These are phyloP conservation scores for Viola pubescens DNA, from an alignment of 441 rosid genomes.

Conservation along the genomic window DNA sequence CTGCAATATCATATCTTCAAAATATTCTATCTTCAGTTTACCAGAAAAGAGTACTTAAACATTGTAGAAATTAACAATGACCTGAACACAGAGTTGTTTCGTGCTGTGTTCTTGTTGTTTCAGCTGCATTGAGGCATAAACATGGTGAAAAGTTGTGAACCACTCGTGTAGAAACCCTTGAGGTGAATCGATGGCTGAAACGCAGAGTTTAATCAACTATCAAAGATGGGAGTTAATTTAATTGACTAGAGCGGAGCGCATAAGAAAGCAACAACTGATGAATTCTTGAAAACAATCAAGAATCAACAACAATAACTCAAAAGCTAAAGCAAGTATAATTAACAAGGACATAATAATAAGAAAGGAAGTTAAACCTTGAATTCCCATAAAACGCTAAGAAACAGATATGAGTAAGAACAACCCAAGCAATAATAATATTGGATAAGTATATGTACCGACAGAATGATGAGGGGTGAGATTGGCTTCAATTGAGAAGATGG, in stretches of 20 bases:
- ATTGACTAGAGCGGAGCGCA: no score
- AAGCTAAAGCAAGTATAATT: not conserved
- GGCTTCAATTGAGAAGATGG: slow-evolving; percentile 36
- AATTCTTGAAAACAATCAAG: no score
- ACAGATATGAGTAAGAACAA: not conserved
- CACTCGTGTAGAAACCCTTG: slow-evolving; percentile 44
- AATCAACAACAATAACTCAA: no score
- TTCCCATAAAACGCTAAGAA: not conserved
- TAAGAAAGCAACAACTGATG: no score
- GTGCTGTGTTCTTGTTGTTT: slow-evolving; percentile 10
- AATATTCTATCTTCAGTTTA: not conserved
- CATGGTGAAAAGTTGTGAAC: slow-evolving; percentile 45
- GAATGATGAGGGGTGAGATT: slow-evolving; percentile 20
- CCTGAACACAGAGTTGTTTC: slow-evolving; percentile 23
- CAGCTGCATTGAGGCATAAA: slow-evolving; percentile 17
- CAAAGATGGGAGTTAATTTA: no score
- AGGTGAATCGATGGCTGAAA: slow-evolving; percentile 33
- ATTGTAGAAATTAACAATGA: slow-evolving; percentile 1
- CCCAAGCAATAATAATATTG: not conserved
- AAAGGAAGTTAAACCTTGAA: not conserved
- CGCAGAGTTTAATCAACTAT: not conserved
- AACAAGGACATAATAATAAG: not conserved
- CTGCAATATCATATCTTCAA: not conserved
- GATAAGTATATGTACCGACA: slow-evolving; percentile 29
- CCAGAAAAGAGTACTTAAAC: not conserved